phyloP scores from a whole-genome alignment of 2,329 filamentous ascomycete genomes.

The Colletotrichum endophyticum region DNA sequence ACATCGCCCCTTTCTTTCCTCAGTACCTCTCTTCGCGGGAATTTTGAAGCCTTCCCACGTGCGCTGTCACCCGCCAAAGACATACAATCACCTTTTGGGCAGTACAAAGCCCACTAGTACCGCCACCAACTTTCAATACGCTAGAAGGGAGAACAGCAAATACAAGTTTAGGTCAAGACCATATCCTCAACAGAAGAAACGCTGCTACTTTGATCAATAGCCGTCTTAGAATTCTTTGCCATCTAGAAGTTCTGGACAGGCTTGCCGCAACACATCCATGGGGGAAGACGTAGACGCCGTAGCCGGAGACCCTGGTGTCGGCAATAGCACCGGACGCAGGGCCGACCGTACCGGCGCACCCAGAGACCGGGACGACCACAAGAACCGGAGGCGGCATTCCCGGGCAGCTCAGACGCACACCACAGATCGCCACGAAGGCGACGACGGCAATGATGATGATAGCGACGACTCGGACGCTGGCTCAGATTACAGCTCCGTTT shows the following conservation, averaged over 20 bases:
- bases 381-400: neutral
- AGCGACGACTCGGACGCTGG: slow-evolving; percentile 28
- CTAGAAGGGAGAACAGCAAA: neutral
- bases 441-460: slow-evolving; percentile 20
- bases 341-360: neutral
- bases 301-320: slow-evolving; percentile 1
- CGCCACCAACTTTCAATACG: neutral
- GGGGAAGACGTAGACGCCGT: slow-evolving; percentile 8
- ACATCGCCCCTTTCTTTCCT: neutral
- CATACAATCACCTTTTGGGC: neutral
- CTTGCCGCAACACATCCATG: neutral
- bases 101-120: neutral
- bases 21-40: neutral
- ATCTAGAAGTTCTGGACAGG: neutral
- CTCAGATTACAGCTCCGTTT: slow-evolving; percentile 38
- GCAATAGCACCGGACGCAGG: slow-evolving; percentile 3
- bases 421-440: slow-evolving; percentile 15
- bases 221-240: neutral
- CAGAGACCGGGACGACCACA: slow-evolving; percentile 1
- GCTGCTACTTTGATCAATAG: neutral
- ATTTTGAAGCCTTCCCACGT: neutral
- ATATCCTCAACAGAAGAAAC: neutral
- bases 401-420: neutral
- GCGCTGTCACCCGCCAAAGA: neutral
- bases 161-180: neutral